Evolutionary conservation across 148 eudicot species (phyloP).

Genomic region (Fagopyrum esculentum): DNA sequence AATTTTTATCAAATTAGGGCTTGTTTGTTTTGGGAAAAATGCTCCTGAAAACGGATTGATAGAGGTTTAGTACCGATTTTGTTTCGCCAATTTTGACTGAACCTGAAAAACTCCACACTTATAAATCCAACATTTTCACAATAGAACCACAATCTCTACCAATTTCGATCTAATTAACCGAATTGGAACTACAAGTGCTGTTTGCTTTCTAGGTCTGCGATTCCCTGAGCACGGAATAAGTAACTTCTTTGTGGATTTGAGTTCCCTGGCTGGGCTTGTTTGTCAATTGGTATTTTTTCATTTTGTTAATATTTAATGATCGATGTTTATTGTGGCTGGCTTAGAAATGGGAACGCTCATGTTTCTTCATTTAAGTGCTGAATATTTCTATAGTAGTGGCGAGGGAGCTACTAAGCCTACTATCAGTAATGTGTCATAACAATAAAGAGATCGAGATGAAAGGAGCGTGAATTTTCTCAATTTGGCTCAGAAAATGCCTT

Average conservation of each 20-base stretch:
- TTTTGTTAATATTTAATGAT: not conserved
- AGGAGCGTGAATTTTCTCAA: not conserved
- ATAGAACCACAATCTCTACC: too few species aligned
- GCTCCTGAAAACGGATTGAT: too few species aligned
- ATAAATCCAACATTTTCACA: too few species aligned
- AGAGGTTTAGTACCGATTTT: too few species aligned
- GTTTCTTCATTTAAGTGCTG: not conserved
- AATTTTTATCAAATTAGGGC: too few species aligned
- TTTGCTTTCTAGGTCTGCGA: conserved; percentile 7
- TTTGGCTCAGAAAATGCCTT: not conserved
- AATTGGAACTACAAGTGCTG: not conserved
- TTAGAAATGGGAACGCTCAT: not conserved
- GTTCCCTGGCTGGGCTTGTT: not conserved
- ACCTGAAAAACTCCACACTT: too few species aligned
- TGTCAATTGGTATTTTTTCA: not conserved
- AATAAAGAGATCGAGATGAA: not conserved
- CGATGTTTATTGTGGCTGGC: not conserved
- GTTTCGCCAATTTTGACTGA: too few species aligned
- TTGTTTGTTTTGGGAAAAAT: too few species aligned
- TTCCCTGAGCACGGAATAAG: not conserved
- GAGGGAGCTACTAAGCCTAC: not conserved
- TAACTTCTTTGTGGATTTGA: not conserved
- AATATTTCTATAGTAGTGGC: not conserved
- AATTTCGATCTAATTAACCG: too few species aligned
- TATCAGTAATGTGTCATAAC: not conserved